phyloP scores from a whole-genome alignment of 306 rosid species.

The Gastrolobium bilobum region DNA sequence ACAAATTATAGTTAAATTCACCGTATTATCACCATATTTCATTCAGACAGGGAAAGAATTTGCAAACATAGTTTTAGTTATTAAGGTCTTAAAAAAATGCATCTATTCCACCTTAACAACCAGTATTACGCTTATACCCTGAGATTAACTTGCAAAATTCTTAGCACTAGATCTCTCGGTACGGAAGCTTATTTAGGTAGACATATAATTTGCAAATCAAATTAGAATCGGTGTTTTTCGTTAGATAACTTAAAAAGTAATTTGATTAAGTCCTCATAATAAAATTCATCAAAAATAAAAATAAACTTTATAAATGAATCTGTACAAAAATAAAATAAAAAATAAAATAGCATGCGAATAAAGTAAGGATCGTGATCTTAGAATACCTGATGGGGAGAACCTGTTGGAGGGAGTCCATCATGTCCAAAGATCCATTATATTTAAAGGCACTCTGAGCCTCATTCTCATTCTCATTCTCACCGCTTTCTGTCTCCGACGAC shows the following conservation, averaged over 20 bases:
- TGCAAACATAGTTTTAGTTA: not conserved
- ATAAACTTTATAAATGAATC: not conserved
- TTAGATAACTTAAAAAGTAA: not conserved
- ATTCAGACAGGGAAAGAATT: not conserved
- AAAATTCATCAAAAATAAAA: not conserved
- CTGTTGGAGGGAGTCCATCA: slow-evolving; percentile 80
- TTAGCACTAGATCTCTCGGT: not conserved
- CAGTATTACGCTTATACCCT: not conserved
- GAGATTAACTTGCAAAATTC: not conserved
- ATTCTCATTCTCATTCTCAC: slow-evolving; percentile 37
- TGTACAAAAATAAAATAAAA: not conserved
- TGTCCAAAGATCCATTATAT: slow-evolving; percentile 65
- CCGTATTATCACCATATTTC: not conserved
- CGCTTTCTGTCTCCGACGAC: slow-evolving; percentile 49
- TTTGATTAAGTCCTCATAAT: not conserved
- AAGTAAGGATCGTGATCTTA: not conserved
- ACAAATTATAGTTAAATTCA: not conserved
- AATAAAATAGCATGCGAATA: too few species aligned
- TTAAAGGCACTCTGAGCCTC: slow-evolving; percentile 79
- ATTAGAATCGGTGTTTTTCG: not conserved
- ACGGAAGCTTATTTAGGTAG: too few species aligned
- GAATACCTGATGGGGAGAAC: slow-evolving; percentile 74
- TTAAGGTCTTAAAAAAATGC: not conserved
- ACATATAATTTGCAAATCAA: too few species aligned
- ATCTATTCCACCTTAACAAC: not conserved